These are phyloP conservation scores for Corylus americana DNA, from an alignment of 306 rosid genomes.

Conservation along the genomic window DNA sequence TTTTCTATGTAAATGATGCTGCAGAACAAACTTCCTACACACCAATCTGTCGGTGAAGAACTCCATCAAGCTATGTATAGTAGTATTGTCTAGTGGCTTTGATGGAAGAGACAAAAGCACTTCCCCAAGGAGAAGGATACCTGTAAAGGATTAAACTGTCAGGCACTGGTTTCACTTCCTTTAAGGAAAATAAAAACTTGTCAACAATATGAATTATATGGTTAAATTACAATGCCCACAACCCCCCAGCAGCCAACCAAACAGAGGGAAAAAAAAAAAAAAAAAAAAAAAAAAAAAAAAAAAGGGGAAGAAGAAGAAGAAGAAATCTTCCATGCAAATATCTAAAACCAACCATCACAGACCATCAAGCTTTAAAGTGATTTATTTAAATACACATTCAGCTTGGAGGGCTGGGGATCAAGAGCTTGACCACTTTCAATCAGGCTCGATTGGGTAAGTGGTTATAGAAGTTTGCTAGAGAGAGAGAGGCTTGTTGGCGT, in stretches of 20 bases:
- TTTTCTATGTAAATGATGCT: constrained; percentile 6
- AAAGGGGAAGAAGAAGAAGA: background rate
- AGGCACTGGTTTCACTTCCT: background rate
- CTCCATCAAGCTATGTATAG: constrained; percentile 68
- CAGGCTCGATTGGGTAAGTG: too few species aligned
- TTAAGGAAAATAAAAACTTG: constrained; percentile 2
- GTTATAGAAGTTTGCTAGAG: too few species aligned
- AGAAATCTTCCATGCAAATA: background rate
- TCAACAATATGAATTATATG: constrained; percentile 13
- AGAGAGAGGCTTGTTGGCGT: too few species aligned
- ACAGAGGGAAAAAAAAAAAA: background rate
- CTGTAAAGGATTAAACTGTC: constrained; percentile 42
- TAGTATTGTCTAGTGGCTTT: constrained; percentile 61
- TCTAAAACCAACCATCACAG: background rate
- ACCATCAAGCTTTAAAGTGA: background rate
- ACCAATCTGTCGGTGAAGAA: constrained; percentile 93
- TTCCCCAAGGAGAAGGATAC: constrained; percentile 88
- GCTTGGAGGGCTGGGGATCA: too few species aligned
- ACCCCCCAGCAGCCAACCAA: background rate
- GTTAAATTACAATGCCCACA: background rate
- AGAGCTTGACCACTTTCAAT: too few species aligned
- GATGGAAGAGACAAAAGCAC: constrained; percentile 56
- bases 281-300: background rate
- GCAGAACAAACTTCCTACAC: constrained; percentile 42
- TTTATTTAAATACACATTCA: too few species aligned